These are phyloP conservation scores for Pyrenophora seminiperda DNA, from an alignment of 2,329 filamentous ascomycete genomes.

Conservation along the genomic window DNA sequence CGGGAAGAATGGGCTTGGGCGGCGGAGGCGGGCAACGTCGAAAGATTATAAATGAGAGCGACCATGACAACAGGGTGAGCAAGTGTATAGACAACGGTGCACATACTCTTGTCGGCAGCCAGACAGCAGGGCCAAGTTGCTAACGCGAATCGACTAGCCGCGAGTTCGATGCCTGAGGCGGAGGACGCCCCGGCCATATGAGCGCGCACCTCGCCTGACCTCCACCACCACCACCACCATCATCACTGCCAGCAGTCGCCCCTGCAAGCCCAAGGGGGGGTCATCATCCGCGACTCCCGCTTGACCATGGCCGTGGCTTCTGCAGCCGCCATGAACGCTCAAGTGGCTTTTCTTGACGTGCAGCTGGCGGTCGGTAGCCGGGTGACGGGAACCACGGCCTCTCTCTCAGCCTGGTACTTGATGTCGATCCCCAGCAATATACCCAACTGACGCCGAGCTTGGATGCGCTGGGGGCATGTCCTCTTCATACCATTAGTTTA, in stretches of 20 bases:
- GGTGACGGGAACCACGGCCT: constrained; percentile 6
- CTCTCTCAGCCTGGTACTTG: not conserved
- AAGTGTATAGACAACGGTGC: constrained; percentile 9
- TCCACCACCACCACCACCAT: not conserved
- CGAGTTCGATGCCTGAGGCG: not conserved
- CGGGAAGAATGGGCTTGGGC: constrained; percentile 7
- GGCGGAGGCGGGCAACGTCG: constrained; percentile 9
- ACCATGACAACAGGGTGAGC: constrained; percentile 15
- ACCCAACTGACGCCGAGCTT: not conserved
- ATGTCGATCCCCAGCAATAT: constrained; percentile 4
- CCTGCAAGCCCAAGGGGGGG: no score
- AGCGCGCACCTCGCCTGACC: no score
- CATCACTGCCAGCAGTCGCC: not conserved
- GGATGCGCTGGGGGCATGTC: not conserved
- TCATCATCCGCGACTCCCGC: not conserved
- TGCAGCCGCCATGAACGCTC: not conserved
- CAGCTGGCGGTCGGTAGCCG: not conserved
- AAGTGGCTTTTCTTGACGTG: not conserved
- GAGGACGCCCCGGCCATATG: not conserved
- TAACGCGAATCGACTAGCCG: constrained; percentile 6
- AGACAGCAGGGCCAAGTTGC: constrained; percentile 7
- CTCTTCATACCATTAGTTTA: no score
- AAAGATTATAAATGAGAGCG: constrained; percentile 11
- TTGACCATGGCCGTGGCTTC: not conserved
- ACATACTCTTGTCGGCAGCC: constrained; percentile 7